Evolutionary conservation across 1,284 basidiomycete species (phyloP).

Genomic region (Austroboletus niveus): DNA sequence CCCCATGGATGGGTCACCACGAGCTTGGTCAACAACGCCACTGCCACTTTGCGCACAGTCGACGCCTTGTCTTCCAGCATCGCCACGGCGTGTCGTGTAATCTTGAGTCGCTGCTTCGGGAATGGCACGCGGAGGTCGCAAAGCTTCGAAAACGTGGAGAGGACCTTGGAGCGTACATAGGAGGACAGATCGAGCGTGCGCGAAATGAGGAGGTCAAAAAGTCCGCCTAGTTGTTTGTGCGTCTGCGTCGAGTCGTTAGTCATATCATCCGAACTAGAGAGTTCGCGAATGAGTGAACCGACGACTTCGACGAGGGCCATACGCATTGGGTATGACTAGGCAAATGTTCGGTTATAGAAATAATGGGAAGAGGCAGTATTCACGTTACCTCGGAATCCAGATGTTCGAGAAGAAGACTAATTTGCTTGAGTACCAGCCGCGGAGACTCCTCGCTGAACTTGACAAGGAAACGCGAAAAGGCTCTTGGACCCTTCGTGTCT

Average conservation of each 20-base stretch:
- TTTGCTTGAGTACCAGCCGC: constrained; percentile 86
- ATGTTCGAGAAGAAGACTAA: constrained; percentile 81
- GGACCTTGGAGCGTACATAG: constrained; percentile 89
- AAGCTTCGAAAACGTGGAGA: constrained; percentile 72
- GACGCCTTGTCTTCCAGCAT: constrained; percentile 91
- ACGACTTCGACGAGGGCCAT: constrained; percentile 90
- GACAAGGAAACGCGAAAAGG: constrained; percentile 85
- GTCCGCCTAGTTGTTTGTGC: constrained; percentile 79
- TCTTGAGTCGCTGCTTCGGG: constrained; percentile 80
- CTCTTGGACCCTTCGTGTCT: constrained; percentile 86
- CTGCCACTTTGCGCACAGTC: constrained; percentile 83
- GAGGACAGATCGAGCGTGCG: constrained; percentile 87
- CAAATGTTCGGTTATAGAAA: not conserved
- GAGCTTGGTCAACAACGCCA: constrained; percentile 75
- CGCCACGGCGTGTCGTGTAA: constrained; percentile 75
- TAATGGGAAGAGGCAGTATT: not conserved
- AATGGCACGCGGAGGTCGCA: constrained; percentile 76
- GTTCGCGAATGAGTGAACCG: constrained; percentile 76
- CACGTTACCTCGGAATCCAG: constrained; percentile 84
- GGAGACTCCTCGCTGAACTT: constrained; percentile 84
- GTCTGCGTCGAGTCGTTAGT: constrained; percentile 55
- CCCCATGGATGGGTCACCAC: constrained; percentile 91
- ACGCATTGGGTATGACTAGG: constrained; percentile 91
- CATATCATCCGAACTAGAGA: constrained; percentile 55
- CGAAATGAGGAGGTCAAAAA: constrained; percentile 85